These are phyloP conservation scores for Yamadazyma sp. DNA, from an alignment of 805 yeast genomes.

Conservation along the genomic window DNA sequence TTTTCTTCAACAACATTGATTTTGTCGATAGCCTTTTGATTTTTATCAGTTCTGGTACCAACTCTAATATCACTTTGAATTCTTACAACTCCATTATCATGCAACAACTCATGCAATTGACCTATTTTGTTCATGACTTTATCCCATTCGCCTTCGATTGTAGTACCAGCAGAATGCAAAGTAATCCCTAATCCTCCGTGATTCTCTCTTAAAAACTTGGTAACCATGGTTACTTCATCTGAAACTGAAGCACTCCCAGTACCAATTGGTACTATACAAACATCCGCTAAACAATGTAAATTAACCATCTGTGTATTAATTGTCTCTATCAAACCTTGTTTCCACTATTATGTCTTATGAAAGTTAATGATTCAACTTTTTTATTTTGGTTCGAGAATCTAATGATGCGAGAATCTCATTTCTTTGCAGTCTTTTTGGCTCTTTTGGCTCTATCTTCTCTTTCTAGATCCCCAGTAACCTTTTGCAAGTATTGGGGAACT, in stretches of 20 bases:
- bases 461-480: conserved; percentile 85
- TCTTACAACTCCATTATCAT: conserved; percentile 65
- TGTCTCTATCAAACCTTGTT: too few species aligned
- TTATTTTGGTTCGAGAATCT: too few species aligned
- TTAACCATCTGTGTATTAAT: conserved; percentile 38
- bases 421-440: conserved; percentile 28
- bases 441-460: conserved; percentile 44
- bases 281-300: conserved; percentile 76
- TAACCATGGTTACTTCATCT: conserved; percentile 72
- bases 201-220: conserved; percentile 57
- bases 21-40: conserved; percentile 70
- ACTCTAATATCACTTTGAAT: conserved; percentile 84
- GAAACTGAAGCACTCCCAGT: conserved; percentile 77
- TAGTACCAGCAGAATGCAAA: conserved; percentile 89
- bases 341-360: too few species aligned
- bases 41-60: conserved; percentile 79
- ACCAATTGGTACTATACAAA: conserved; percentile 85
- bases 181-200: conserved; percentile 54
- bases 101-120: conserved; percentile 68
- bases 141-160: conserved; percentile 90
- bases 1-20: conserved; percentile 61
- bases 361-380: too few species aligned
- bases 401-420: background rate
- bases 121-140: conserved; percentile 82
- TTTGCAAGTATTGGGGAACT: conserved; percentile 73